Evolutionary conservation across 2,329 filamentous ascomycete genomes (phyloP), one percentile per base, ranked within the genome.

Genomic region (Pseudonectria foliicola): DNA sequence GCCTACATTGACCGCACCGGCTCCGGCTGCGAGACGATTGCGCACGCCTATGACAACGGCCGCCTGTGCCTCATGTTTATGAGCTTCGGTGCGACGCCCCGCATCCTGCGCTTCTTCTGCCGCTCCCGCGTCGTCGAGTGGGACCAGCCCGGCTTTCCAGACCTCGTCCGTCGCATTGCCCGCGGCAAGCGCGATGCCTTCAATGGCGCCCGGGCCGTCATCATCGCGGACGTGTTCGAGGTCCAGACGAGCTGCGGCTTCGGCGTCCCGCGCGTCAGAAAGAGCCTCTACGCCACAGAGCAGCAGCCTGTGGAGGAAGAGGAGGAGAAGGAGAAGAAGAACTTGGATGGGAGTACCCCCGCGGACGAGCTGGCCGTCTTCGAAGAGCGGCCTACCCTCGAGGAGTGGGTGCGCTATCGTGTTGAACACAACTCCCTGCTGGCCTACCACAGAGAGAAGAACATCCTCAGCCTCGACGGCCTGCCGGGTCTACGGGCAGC

Each of bases 1-100:
- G 80, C 76, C 16, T 89, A 88, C 53, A 67, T 87, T 36, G 84
- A 89, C 53, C 73, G 79, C 40, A 86, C 80, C 2, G 85, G 84
- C 21, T 84, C 79, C 23, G 84, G 84, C 15, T 79, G 71, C 51
- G 85, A 90, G 62, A 89, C 84, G 3, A 80, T 89, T 40, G 69
- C 76, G 4, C 84, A 89, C 51, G 60, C 85, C 10, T 80, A 85
- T 54, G 84, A 90, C 52, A 89, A 89, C 49, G 81, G 79, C 21
- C 73, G 85, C 12, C 71, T 84, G 13, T 86, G 82, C 6, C 62
- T 89, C 52, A 79, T 87, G 70, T 86, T 88, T 61, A 81, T 73
- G 55, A 78, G 74, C 14, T 84, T 82, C 43, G 74, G 71, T 2
- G 46, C 62, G 4, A 53, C 63, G 0, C 79, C 80, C 12, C 66